These are phyloP conservation scores for Crucibulum laeve DNA, from an alignment of 768 basidiomycete genomes.

Conservation along the genomic window DNA sequence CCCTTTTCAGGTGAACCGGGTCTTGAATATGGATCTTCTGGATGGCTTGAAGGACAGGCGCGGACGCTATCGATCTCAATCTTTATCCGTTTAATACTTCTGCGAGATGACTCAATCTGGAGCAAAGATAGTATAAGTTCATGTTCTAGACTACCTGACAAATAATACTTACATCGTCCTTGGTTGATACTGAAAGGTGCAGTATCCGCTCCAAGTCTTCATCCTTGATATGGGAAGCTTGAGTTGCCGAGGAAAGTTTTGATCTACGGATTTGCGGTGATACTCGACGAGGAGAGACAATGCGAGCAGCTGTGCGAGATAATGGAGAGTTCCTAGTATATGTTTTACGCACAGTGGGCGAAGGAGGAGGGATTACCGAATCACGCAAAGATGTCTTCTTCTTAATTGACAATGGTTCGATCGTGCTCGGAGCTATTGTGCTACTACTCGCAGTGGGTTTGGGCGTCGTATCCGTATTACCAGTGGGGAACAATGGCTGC, in stretches of 20 bases:
- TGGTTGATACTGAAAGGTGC: conserved; percentile 46
- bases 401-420: conserved; percentile 82
- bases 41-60: conserved; percentile 5
- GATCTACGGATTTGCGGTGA: conserved; percentile 48
- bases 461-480: conserved; percentile 51
- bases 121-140: conserved; percentile 5
- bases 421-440: conserved; percentile 33
- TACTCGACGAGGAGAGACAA: conserved; percentile 46
- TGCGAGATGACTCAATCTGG: conserved; percentile 69
- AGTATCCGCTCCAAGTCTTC: conserved; percentile 44
- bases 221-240: conserved; percentile 20
- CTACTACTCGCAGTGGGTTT: conserved; percentile 28
- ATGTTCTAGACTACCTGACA: background rate
- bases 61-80: conserved; percentile 54
- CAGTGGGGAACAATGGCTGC: conserved; percentile 55
- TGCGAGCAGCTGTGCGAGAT: conserved; percentile 35
- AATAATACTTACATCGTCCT: conserved; percentile 57
- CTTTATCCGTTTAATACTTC: conserved; percentile 72
- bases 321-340: conserved; percentile 51
- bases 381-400: conserved; percentile 70
- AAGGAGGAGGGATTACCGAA: conserved; percentile 29
- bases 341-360: conserved; percentile 32
- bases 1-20: conserved; percentile 59
- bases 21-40: conserved; percentile 32
- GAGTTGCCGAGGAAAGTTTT: conserved; percentile 25